A percentile compares a stretch with the other conserved stretches of the same genome.
Conservation (phyloP, 305 asterid species). For the Withania somnifera region DNA sequence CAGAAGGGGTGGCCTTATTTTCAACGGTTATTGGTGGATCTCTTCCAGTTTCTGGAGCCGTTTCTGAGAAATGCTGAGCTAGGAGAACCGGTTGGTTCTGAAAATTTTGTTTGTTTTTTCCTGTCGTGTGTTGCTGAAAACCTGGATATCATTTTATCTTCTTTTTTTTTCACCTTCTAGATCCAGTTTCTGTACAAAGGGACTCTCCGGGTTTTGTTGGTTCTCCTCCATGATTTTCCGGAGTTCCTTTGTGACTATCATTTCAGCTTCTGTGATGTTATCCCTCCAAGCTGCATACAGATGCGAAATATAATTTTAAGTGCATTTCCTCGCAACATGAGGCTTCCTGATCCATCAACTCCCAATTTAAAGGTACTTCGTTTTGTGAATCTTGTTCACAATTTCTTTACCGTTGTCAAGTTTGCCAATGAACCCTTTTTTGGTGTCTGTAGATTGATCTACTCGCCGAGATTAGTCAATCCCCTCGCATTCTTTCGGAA, state of each 20-base stretch:
- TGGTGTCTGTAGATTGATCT: conserved; percentile 66
- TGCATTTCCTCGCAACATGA: conserved; percentile 98
- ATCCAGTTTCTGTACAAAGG: conserved; percentile 87
- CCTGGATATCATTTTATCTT: neutral
- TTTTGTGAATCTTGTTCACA: neutral
- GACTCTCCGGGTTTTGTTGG: conserved; percentile 89
- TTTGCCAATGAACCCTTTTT: neutral
- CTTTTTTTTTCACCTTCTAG: conserved; percentile 20
- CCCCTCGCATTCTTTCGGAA: conserved; percentile 92
- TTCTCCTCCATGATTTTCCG: conserved; percentile 95
- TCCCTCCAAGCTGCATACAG: conserved; percentile 96
- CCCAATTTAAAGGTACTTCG: conserved; percentile 75
- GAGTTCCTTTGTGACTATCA: conserved; percentile 98
- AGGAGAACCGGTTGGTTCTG: conserved; percentile 64
- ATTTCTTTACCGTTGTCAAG: neutral
- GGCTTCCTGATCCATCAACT: conserved; percentile 94
- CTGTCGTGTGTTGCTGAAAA: neutral
- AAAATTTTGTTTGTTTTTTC: neutral
- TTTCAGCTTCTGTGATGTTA: conserved; percentile 98
- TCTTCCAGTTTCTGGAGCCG: conserved; percentile 97
- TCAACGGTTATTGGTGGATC: conserved; percentile 78
- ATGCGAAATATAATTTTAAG: conserved; percentile 92
- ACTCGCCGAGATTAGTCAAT: conserved; percentile 69
- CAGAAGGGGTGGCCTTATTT: conserved; percentile 97
- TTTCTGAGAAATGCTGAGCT: conserved; percentile 90